These are phyloP conservation scores for Codiaeum variegatum DNA, from an alignment of 441 rosid species.

Conservation along the genomic window DNA sequence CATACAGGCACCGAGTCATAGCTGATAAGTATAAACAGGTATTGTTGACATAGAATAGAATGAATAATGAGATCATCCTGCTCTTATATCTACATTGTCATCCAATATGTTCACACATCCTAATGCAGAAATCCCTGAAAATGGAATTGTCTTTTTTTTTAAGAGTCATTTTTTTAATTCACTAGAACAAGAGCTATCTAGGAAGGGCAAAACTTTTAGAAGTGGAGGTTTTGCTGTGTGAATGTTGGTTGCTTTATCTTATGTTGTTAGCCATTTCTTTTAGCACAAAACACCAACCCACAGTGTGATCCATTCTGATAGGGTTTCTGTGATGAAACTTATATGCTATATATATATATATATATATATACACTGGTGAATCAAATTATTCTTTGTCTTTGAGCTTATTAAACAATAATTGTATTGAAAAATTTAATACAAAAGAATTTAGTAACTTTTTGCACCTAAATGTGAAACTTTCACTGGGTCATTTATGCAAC, in stretches of 20 bases:
- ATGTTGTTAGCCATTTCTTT: background rate
- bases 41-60: conserved; percentile 13
- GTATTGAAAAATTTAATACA: too few relatives aligned
- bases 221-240: background rate
- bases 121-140: background rate
- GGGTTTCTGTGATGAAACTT: background rate
- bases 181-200: background rate
- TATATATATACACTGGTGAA: background rate
- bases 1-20: conserved; percentile 63
- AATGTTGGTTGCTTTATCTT: conserved; percentile 7
- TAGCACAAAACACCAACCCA: background rate
- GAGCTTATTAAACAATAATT: background rate
- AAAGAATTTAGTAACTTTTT: background rate
- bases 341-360: background rate
- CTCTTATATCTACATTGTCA: background rate
- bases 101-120: background rate
- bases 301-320: background rate
- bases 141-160: background rate
- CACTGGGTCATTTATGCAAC: background rate
- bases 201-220: background rate
- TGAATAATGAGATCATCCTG: conserved; percentile 3
- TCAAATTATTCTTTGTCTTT: background rate
- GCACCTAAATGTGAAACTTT: background rate
- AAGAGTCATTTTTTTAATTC: background rate
- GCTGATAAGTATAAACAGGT: conserved; percentile 65